Base-by-base conservation (phyloP, 305 asterid genomes). In the Solanum hybrid region DNA sequence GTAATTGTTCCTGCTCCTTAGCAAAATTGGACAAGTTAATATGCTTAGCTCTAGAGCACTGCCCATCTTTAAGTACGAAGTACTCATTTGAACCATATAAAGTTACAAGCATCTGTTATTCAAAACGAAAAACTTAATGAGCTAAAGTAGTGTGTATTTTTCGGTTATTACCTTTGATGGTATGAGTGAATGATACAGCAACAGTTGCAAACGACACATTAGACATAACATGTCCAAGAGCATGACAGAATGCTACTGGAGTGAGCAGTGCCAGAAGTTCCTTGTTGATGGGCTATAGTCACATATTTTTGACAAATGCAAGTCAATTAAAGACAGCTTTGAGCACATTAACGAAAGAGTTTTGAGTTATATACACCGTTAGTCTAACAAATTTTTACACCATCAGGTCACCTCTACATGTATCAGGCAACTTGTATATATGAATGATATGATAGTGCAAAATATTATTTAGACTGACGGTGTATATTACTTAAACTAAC, bases 211-310 rank as follows among this genome's bases (percentile, higher is more conserved):
- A 93, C 1, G 96, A 95, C 36, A 95, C 96, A 36, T 95, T 95
- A 14, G 97, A 94, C 96, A 94, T 95, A 37, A 94, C 97, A 89
- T 95, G 97, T 72, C 96, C 97, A 39, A 95, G 95, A 65, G 97
- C 95, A 88, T 95, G 97, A 85, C 96, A 93, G 91, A 93, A 89
- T n/a, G 96, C 97, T 61, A 94, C 95, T 0, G 97, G 97, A 87
- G 96, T 93, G n/a, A 95, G 95, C 41, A 95, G 87, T 78, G 92
- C 93, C 87, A 95, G 81, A 10, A 93, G 92, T 78, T 94, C 95
- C 90, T 91, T 95, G 81, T 93, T 89, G 79, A 95, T 94, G 14
- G 95, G 95, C 97, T 94, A 45, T 65, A 94, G 70, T 89, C 77
- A 57, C 27, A 41, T 22, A 83, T 6, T 27, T 78, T 83, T 9